Evolutionary conservation across 495 filamentous ascomycete genomes (phyloP), one percentile per base, ranked within the genome.

Genomic region (Pseudoneurospora amorphoporcata): DNA sequence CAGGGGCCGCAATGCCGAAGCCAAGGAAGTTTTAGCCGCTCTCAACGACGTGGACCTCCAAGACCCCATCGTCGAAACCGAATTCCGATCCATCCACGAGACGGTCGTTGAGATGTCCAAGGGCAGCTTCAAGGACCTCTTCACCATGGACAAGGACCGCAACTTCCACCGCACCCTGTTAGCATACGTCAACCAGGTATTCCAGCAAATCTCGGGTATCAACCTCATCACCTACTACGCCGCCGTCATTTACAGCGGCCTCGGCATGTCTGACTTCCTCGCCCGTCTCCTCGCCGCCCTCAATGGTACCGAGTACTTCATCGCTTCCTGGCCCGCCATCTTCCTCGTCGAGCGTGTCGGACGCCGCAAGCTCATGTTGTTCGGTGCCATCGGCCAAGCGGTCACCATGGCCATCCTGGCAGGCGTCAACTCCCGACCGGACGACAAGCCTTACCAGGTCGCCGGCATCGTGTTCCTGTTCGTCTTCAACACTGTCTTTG

Each of bases 221-320:
- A 93, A 93, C 74, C 76, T 94, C 19, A 90, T 93, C 74, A 91
- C 90, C 0, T 92, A 92, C 77, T 94, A 94, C 72, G 86, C 90
- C 2, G 84, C 91, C 7, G 87, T 88, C 4, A 88, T 94, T 68
- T 88, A 91, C 74, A 84, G 89, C 37, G 83, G 85, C 2, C 84
- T 92, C 39, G 82, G 80, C 61, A 82, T 84, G 43, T 74, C 75
- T 14, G 78, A 78, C 38, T 86, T 86, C 72, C 80, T 87, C 16
- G 87, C 91, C 2, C 87, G 90, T 42, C 83, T 94, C 23, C 84
- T 94, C n/a, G 87, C 91, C 9, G 92, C 91, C 3, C 86, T 87
- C 77, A 92, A 90, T 77, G 90, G 90, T 37, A 92, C 90, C 14
- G 89, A 91, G 75, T 94, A 93, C 79, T 93, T 92, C 79, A 73